Evolutionary conservation across 2,329 filamentous ascomycete genomes (phyloP).

Genomic region (Dothiorella sarmentorum): DNA sequence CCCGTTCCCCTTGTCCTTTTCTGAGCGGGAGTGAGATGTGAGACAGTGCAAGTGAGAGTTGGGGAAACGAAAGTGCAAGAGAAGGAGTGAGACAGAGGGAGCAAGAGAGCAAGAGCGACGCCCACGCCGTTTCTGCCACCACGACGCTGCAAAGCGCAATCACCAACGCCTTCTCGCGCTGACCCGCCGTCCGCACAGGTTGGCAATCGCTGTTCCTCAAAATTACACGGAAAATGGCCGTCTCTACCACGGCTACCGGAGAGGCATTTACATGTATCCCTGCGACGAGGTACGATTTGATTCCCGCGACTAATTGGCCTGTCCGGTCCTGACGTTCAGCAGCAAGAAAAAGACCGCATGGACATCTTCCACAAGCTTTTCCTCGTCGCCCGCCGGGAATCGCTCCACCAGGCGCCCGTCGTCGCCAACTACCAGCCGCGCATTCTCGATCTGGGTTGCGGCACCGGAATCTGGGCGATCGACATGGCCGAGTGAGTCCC

Average conservation of each 20-base stretch:
- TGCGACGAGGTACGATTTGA: slow-evolving; percentile 63
- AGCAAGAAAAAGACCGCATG: slow-evolving; percentile 72
- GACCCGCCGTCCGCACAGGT: slow-evolving; percentile 24
- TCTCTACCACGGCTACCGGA: slow-evolving; percentile 64
- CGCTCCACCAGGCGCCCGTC: slow-evolving; percentile 46
- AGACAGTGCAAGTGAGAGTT: no score
- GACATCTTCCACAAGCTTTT: slow-evolving; percentile 82
- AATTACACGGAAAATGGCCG: slow-evolving; percentile 64
- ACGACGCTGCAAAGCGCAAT: not conserved
- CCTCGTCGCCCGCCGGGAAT: slow-evolving; percentile 57
- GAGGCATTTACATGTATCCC: slow-evolving; percentile 70
- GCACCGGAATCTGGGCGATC: slow-evolving; percentile 88
- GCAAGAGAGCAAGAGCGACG: not conserved
- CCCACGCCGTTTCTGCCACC: slow-evolving; percentile 13
- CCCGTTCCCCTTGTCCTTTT: not conserved
- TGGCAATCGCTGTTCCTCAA: slow-evolving; percentile 38
- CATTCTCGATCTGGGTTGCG: slow-evolving; percentile 70
- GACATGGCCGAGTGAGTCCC: slow-evolving; percentile 71
- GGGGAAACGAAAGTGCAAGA: no score
- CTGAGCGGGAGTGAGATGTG: no score
- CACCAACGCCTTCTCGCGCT: not conserved
- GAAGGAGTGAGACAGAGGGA: no score
- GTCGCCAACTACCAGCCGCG: slow-evolving; percentile 40
- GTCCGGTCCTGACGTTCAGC: slow-evolving; percentile 19
- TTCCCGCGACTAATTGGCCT: not conserved